Evolutionary conservation across 2,329 filamentous ascomycete species (phyloP).

Genomic region (Colletotrichum trifolii): DNA sequence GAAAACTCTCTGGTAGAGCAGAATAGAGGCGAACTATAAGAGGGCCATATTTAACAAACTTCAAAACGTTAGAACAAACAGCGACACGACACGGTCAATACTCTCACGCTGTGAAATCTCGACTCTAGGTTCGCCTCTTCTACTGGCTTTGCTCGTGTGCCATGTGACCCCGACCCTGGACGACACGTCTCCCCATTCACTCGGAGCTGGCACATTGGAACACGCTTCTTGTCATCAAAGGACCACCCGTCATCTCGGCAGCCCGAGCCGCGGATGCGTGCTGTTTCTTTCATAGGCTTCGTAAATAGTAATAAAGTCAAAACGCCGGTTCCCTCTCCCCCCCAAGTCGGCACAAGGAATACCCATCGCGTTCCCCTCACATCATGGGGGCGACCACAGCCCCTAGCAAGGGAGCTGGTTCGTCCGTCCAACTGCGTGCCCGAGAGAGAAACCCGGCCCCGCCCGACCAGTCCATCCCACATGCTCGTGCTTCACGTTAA

Average conservation of each 20-base stretch:
- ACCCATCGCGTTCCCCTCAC: too few species aligned
- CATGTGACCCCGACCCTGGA: neutral
- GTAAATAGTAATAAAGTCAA: constrained; percentile 15
- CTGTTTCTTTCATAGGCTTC: constrained; percentile 9
- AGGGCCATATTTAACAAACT: constrained; percentile 1
- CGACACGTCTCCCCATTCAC: neutral
- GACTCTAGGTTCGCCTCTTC: too few species aligned
- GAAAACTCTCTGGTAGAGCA: neutral
- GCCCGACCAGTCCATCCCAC: constrained; percentile 25
- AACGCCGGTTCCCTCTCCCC: constrained; percentile 5
- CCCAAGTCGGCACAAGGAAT: too few species aligned
- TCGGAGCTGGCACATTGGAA: too few species aligned
- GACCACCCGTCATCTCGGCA: neutral
- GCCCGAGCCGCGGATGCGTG: neutral
- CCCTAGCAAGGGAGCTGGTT: neutral
- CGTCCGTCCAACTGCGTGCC: constrained; percentile 2
- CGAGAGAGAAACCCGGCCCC: neutral
- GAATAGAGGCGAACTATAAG: neutral
- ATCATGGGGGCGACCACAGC: too few species aligned
- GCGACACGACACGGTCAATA: neutral
- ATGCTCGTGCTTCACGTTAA: constrained; percentile 25
- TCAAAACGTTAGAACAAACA: neutral
- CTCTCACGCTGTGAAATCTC: too few species aligned
- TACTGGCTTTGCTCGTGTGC: too few species aligned
- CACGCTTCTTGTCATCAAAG: neutral